A percentile compares a stretch with the other conserved stretches of the same genome.
phyloP scores from a whole-genome alignment of 164 flowering plant genomes.

The Paratinospora sagittata region DNA sequence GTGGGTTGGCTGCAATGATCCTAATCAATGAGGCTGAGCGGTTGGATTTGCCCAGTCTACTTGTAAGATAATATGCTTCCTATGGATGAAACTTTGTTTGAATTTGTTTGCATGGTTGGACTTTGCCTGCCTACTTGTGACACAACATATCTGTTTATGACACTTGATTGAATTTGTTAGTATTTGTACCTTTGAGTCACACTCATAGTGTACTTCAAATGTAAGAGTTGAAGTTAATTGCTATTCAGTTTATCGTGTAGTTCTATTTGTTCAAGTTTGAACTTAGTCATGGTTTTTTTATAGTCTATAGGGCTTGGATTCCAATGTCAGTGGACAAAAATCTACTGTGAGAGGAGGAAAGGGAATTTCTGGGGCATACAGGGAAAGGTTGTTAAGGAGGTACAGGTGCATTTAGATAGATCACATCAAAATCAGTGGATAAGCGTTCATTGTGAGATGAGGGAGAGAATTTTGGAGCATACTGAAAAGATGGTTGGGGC shows the following conservation, averaged over 20 bases:
- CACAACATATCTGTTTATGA: constrained; percentile 15
- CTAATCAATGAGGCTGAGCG: constrained; percentile 69
- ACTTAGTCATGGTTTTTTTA: not conserved
- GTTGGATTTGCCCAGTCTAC: constrained; percentile 62
- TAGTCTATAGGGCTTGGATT: not conserved
- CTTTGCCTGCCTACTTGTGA: constrained; percentile 42
- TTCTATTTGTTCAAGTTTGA: not conserved
- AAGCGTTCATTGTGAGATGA: too few relatives aligned
- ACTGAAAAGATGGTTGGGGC: too few relatives aligned
- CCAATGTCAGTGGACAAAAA: not conserved
- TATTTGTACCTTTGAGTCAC: not conserved
- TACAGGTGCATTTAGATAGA: too few relatives aligned
- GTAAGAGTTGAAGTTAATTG: not conserved
- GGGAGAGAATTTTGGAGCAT: too few relatives aligned
- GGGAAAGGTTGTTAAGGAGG: too few relatives aligned
- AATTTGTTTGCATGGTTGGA: not conserved
- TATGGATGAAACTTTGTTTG: not conserved
- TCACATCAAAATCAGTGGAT: too few relatives aligned
- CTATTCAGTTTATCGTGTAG: not conserved
- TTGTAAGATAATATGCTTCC: constrained; percentile 49
- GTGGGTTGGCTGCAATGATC: constrained; percentile 91
- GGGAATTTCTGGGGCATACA: too few relatives aligned
- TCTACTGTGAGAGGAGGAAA: not conserved
- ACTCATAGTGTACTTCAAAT: not conserved
- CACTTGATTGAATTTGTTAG: not conserved